Base-by-base conservation (phyloP, 805 yeast genomes). In the Schizosaccharomyces cryophilus region DNA sequence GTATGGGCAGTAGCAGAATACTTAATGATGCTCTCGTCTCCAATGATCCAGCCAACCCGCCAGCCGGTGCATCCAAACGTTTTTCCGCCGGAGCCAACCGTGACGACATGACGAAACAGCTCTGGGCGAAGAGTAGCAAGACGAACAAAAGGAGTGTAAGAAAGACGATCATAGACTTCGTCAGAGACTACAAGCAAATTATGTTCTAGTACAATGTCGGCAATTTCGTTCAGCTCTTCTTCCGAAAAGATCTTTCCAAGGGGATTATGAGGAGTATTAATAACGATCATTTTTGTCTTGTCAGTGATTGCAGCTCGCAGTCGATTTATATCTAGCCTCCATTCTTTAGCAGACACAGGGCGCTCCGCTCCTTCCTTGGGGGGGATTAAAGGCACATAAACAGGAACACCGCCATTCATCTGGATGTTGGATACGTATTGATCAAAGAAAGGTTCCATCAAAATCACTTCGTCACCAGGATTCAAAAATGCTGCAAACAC, bases 41-140 rank as follows among this genome's bases (percentile, higher is more conserved):
- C 97, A 64, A 89, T 82, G 47, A 90, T 78, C 94, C 95, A 93
- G 61, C 98, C 98, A 61, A 93, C 80, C 75, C 98, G 83, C 96
- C 97, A 93, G 61, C 98, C 98, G 13, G 98, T 93, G 55, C 95
- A 95, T n/a, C 96, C 95, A 74, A 93, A 93, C 0, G 95, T 82
- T 72, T 93, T 93, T 64, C 98, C 98, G 5, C 96, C 98, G 35
- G 96, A 87, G 0, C 97, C 97, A 26, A 93, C 94, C 2, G 96
- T 83, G 62, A 93, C 73, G 0, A 96, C 87, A 67, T 88, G 75
- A 62, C 80, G 80, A 31, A 79, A 83, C 63, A 88, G 78, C 67
- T 88, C 95, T 4, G 90, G 89, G 4, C 82, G 75, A 61, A 90
- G 73, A 1, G 87, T 80, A 1, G 96, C 95, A 59, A 93, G 84